phyloP scores from a whole-genome alignment of 305 asterid genomes.

The Stenogyne calaminthoides region DNA sequence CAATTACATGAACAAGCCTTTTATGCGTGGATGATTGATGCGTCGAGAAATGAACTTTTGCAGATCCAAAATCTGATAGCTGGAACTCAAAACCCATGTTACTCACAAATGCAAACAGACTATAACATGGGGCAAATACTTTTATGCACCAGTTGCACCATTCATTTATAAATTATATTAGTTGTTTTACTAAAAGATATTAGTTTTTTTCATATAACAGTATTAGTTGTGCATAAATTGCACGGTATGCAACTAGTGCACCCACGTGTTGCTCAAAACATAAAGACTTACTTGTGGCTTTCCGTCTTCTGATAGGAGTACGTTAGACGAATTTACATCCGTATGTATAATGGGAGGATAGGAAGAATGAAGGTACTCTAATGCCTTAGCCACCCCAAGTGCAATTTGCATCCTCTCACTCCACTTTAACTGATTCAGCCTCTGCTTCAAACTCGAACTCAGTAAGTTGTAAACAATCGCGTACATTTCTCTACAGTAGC shows the following conservation, averaged over 20 bases:
- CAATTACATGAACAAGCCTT: constrained; percentile 51
- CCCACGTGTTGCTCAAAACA: no score
- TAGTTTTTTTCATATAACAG: no score
- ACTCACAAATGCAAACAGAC: neutral
- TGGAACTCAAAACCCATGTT: constrained; percentile 28
- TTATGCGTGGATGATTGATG: constrained; percentile 36
- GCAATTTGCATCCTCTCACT: constrained; percentile 65
- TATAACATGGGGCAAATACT: no score
- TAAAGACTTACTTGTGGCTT: constrained; percentile 54
- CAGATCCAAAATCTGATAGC: constrained; percentile 81
- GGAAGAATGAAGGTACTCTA: constrained; percentile 66
- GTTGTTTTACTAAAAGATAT: no score
- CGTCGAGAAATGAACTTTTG: constrained; percentile 42
- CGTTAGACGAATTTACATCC: constrained; percentile 67
- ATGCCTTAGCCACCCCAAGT: constrained; percentile 65
- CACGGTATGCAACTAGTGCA: no score
- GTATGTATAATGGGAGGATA: constrained; percentile 69
- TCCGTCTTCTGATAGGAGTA: constrained; percentile 58
- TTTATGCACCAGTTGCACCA: no score
- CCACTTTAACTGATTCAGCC: constrained; percentile 58
- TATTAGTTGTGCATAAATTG: no score
- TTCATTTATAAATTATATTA: no score
- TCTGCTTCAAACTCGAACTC: constrained; percentile 53
- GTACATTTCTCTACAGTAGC: constrained; percentile 48
- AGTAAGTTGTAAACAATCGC: constrained; percentile 56